Evolutionary conservation across 2,329 filamentous ascomycete species (phyloP), one percentile per base, ranked within the genome.

Genomic region (Paecilomyces sp.): DNA sequence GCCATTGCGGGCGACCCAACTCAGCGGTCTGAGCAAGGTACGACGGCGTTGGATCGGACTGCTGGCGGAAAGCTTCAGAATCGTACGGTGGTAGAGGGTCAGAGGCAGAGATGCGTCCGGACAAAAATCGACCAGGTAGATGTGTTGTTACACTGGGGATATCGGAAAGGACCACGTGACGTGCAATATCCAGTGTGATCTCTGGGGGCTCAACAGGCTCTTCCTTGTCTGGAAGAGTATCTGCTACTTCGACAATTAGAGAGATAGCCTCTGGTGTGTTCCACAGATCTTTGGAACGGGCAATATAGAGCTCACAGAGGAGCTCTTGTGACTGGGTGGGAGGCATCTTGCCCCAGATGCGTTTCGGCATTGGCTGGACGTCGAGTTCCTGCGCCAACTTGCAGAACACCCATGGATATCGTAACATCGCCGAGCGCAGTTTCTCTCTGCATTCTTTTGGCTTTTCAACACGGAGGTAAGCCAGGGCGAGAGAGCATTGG

Each of bases 381-480:
- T 88, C 87, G 28, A 97, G 80, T 55, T 91, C 89, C 66, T 90
- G 88, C 71, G 93, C 94, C 3, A 99, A 79, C 24, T 87, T 81
- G 58, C 85, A 87, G 67, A 93, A 92, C 2, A 97, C 80, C 91
- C 92, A 99, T 0, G 94, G 93, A 57, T 91, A 85, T 30, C 79
- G 80, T 59, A 85, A 81, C 72, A 97, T 89, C 1, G 91, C 89
- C 7, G 81, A 78, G 4, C 80, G 79, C 7, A 97, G 81, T 6
- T 85, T 77, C 57, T 82, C 80, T 61, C 87, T 84, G 34, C 90
- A 89, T 54, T 86, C 85, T 18, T 82, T 80, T 1, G 78, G 78
- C 59, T 93, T 85, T 51, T 86, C 85, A 12, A 88, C 77, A 62
- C 92, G 88, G 53, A 91, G 80, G 62, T 89, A 84, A 3, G 93